A percentile compares a stretch with the other conserved stretches of the same genome.
Evolutionary conservation across 202 grass and related monocot species (phyloP).

Genomic region (Zizania palustris): DNA sequence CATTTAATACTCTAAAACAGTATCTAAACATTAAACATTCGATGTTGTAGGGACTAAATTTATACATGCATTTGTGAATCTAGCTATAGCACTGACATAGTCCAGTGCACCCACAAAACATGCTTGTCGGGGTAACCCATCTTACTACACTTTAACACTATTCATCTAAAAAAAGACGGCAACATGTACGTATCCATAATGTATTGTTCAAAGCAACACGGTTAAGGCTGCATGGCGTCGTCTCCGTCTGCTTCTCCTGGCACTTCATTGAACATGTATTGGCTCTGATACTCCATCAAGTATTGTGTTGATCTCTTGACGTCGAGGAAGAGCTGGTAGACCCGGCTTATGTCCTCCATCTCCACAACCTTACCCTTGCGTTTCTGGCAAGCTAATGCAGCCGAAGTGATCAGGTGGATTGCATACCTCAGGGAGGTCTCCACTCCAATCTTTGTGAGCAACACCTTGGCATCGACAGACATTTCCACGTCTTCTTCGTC

Average conservation of each 20-base stretch:
- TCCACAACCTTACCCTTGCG: constrained; percentile 79
- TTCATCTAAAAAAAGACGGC: not conserved
- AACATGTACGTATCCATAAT: not conserved
- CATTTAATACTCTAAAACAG: no score
- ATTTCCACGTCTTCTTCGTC: constrained; percentile 91
- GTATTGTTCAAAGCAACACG: not conserved
- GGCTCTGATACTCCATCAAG: constrained; percentile 89
- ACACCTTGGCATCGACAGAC: constrained; percentile 71
- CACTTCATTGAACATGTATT: constrained; percentile 89
- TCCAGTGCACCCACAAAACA: constrained; percentile 10
- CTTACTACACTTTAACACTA: constrained; percentile 1
- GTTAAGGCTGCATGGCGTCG: constrained; percentile 54
- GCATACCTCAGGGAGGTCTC: constrained; percentile 90
- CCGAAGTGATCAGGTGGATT: constrained; percentile 72
- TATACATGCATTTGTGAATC: constrained; percentile 2
- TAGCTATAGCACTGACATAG: constrained; percentile 28
- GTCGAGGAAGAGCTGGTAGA: constrained; percentile 84
- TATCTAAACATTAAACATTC: no score
- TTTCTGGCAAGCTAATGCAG: constrained; percentile 81
- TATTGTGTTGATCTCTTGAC: constrained; percentile 82
- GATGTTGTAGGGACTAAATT: no score
- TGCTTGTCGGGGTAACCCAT: constrained; percentile 17
- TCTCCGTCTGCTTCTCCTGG: constrained; percentile 57
- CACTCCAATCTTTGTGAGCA: constrained; percentile 83
- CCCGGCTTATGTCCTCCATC: constrained; percentile 89